Percentiles rank a stretch among this genome's conserved stretches.
Conservation (phyloP, 352 stramenopile species). For the Elongisporangium prolatum region DNA sequence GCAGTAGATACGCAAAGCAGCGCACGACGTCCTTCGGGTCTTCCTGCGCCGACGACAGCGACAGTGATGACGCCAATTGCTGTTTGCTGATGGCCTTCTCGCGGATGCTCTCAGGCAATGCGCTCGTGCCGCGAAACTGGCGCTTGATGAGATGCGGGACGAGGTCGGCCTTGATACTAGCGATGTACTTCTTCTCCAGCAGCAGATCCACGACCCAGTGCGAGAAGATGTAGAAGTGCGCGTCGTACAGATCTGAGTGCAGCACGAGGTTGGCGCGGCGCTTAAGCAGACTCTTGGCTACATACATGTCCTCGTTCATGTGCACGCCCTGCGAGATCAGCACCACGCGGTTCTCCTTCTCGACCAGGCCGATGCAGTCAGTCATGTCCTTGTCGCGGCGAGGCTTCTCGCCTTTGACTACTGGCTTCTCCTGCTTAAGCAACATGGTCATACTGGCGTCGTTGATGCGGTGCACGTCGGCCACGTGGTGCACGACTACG, state of each 20-base stretch:
- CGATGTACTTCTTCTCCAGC: slow-evolving; percentile 81
- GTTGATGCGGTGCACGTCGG: slow-evolving; percentile 79
- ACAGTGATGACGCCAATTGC: slow-evolving; percentile 54
- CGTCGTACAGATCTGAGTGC: slow-evolving; percentile 77
- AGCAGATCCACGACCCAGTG: slow-evolving; percentile 78
- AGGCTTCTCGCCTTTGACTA: slow-evolving; percentile 57
- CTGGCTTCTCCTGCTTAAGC: slow-evolving; percentile 45
- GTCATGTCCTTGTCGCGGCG: slow-evolving; percentile 78
- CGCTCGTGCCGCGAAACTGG: slow-evolving; percentile 67
- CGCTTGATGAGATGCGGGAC: slow-evolving; percentile 72
- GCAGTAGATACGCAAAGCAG: slow-evolving; percentile 71
- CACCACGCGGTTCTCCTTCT: slow-evolving; percentile 68
- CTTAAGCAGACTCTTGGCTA: slow-evolving; percentile 75
- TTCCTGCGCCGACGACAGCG: slow-evolving; percentile 41
- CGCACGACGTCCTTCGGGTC: slow-evolving; percentile 67
- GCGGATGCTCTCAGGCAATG: slow-evolving; percentile 46
- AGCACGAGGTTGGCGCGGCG: slow-evolving; percentile 64
- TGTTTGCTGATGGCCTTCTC: slow-evolving; percentile 54
- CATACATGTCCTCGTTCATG: slow-evolving; percentile 78
- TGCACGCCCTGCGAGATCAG: slow-evolving; percentile 67
- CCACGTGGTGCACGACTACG: slow-evolving; percentile 73
- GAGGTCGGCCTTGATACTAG: slow-evolving; percentile 79
- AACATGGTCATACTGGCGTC: slow-evolving; percentile 84
- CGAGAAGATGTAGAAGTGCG: slow-evolving; percentile 84
- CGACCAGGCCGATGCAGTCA: slow-evolving; percentile 70